These are phyloP conservation scores for Warburgia ugandensis DNA, from an alignment of 164 flowering plant genomes.

Conservation along the genomic window DNA sequence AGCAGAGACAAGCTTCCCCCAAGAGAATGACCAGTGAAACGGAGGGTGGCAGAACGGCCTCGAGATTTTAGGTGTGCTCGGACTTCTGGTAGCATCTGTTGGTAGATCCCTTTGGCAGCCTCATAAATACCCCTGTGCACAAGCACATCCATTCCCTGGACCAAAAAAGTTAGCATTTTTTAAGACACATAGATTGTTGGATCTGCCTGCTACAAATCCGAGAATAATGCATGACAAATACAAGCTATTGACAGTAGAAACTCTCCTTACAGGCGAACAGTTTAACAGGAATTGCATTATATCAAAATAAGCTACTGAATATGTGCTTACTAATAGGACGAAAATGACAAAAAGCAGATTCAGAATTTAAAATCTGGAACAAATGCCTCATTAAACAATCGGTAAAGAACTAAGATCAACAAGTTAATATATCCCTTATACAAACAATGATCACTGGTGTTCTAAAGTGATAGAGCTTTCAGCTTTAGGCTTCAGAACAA, in stretches of 20 bases:
- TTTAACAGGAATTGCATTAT: neutral
- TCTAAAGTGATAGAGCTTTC: too few species aligned
- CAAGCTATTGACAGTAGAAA: too few species aligned
- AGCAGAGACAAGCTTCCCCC: conserved; percentile 91
- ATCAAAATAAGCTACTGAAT: neutral
- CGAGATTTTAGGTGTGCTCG: conserved; percentile 51
- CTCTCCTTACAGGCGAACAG: too few species aligned
- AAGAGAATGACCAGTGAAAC: conserved; percentile 97
- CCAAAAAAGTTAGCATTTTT: neutral
- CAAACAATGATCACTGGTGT: too few species aligned
- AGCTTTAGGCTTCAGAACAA: too few species aligned
- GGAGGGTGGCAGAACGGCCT: conserved; percentile 63
- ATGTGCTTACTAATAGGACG: too few species aligned
- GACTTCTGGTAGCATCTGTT: conserved; percentile 88
- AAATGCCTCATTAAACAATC: too few species aligned
- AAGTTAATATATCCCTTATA: too few species aligned
- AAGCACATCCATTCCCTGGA: conserved; percentile 71
- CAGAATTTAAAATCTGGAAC: too few species aligned
- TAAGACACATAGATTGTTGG: neutral
- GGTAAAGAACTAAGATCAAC: too few species aligned
- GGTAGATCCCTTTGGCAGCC: conserved; percentile 94
- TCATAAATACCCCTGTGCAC: conserved; percentile 98
- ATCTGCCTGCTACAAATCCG: neutral
- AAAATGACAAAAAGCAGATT: too few species aligned
- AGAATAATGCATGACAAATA: too few species aligned